These are phyloP conservation scores for Zymoseptoria ardabiliae DNA, from an alignment of 2,329 filamentous ascomycete species.

Conservation along the genomic window DNA sequence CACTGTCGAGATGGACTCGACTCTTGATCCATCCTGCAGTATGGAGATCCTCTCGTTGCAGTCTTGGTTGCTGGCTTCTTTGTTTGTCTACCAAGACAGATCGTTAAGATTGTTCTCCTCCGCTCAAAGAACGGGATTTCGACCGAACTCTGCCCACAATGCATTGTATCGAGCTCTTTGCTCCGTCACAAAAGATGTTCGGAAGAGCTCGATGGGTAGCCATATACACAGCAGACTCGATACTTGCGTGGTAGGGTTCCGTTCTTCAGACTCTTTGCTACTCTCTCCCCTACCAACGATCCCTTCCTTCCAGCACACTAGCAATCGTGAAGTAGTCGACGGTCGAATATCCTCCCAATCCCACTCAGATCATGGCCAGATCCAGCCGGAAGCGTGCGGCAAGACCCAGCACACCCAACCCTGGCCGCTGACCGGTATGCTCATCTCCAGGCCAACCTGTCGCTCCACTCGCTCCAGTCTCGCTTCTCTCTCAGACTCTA, in stretches of 20 bases:
- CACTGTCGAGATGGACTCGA: no score
- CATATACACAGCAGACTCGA: background rate
- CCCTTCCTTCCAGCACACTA: background rate
- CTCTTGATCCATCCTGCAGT: no score
- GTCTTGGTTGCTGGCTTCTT: no score
- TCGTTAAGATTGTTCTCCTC: no score
- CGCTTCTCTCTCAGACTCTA: background rate
- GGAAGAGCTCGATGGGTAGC: background rate
- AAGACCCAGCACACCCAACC: background rate
- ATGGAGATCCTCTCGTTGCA: no score
- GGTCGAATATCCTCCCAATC: background rate
- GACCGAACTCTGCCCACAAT: background rate
- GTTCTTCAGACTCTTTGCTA: background rate
- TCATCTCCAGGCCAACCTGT: background rate
- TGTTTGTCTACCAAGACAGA: no score
- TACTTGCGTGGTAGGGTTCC: background rate
- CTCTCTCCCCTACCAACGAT: background rate
- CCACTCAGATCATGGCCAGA: background rate
- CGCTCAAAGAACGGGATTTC: no score
- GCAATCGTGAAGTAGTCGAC: background rate
- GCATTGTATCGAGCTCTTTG: background rate
- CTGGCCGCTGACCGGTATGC: no score
- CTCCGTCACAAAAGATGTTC: background rate
- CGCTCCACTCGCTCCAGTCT: background rate
- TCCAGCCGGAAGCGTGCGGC: background rate